Evolutionary conservation across 2,329 filamentous ascomycete genomes (phyloP), one percentile per base, ranked within the genome.

Genomic region (Apiospora rasikravindrae): DNA sequence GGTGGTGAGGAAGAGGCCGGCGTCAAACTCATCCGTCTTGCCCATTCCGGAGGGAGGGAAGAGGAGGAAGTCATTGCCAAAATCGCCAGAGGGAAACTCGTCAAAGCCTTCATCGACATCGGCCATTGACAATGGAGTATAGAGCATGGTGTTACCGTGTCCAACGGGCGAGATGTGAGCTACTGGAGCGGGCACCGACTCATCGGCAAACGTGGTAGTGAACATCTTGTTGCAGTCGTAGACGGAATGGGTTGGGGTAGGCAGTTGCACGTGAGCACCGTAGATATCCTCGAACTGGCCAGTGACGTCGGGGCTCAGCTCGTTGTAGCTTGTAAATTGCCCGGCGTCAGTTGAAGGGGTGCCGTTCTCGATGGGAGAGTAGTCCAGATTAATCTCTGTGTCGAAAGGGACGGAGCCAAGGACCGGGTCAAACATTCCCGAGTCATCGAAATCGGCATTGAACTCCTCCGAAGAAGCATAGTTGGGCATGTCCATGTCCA

Each of bases 111-210:
- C 92, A 73, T 94, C 92, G 37, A 90, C 85, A 33, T 89, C 88
- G 24, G 84, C 84, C 73, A 90, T 81, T 0, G 91, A 91, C 57
- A 87, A 86, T 67, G 92, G 90, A 13, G 92, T 92, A 81, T 87
- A 92, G 44, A 94, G 86, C 83, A 93, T 93, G 1, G 90, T 84
- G 73, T 92, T 91, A 47, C 88, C 87, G 77, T 94, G 92, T 6
- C 91, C 92, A 70, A 87, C 86, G 11, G 92, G 92, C 4, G 92
- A 94, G 73, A 94, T 88, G 73, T 93, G 91, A 44, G 83, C 80
- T 44, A 77, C 76, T 72, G 78, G 79, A n/a, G 82, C 82, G 44
- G 82, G 83, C 77, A 81, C 84, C 53, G 86, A 76, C 19, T 85
- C 82, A 7, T 81, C 77, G 5, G 78, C 75, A 71, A 82, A 84